Evolutionary conservation across 2,329 filamentous ascomycete genomes (phyloP).

Genomic region (Sarocladiaceae sp.): DNA sequence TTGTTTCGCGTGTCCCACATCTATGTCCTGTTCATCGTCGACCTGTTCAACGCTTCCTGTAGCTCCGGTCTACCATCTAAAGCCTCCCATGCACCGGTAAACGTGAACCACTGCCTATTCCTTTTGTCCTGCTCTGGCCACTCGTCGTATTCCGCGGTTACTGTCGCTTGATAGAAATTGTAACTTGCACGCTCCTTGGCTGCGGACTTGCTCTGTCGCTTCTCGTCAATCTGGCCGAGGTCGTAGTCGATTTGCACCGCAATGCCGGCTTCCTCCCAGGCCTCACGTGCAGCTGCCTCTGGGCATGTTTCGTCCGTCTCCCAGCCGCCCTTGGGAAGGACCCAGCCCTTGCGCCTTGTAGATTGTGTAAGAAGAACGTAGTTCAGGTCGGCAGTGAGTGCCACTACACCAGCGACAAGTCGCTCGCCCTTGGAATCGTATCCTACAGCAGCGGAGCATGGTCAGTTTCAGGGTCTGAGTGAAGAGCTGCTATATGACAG

Average conservation of each 20-base stretch:
- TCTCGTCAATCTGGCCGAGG: slow-evolving; percentile 80
- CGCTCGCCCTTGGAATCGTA: slow-evolving; percentile 90
- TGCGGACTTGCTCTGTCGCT: slow-evolving; percentile 63
- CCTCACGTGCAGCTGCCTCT: slow-evolving; percentile 80
- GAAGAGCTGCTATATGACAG: slow-evolving; percentile 3
- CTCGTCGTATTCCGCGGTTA: slow-evolving; percentile 73
- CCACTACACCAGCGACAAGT: slow-evolving; percentile 90
- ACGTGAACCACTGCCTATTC: slow-evolving; percentile 84
- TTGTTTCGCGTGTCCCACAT: neutral
- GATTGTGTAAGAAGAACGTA: slow-evolving; percentile 93
- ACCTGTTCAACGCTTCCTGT: slow-evolving; percentile 77
- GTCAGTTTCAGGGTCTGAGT: slow-evolving; percentile 14
- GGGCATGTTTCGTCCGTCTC: slow-evolving; percentile 87
- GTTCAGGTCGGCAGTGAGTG: slow-evolving; percentile 77
- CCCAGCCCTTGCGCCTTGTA: slow-evolving; percentile 85
- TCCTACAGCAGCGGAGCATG: slow-evolving; percentile 46
- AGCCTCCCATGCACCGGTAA: slow-evolving; percentile 70
- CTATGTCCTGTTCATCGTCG: slow-evolving; percentile 52
- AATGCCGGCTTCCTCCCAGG: slow-evolving; percentile 97
- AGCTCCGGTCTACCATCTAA: slow-evolving; percentile 78
- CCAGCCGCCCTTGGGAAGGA: slow-evolving; percentile 96
- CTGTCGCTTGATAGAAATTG: slow-evolving; percentile 82
- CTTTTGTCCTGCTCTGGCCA: slow-evolving; percentile 96
- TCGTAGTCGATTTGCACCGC: slow-evolving; percentile 77
- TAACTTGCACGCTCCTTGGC: slow-evolving; percentile 60